A percentile compares a stretch with the other conserved stretches of the same genome.
These are phyloP conservation scores for Athelia psychrophila DNA, from an alignment of 1,284 basidiomycete genomes.

Conservation along the genomic window DNA sequence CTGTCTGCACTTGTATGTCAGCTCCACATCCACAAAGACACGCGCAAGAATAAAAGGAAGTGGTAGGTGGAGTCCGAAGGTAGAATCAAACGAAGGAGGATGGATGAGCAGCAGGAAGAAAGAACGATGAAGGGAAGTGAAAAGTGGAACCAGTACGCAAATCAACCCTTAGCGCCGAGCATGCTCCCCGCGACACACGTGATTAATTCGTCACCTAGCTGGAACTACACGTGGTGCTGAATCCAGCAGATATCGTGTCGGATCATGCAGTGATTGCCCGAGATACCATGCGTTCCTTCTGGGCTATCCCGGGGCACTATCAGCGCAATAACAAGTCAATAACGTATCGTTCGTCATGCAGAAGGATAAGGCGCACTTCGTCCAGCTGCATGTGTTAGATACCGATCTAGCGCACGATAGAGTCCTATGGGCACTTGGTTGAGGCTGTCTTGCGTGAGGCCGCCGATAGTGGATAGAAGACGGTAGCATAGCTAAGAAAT, in stretches of 20 bases:
- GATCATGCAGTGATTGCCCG: constrained; percentile 40
- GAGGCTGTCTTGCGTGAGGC: constrained; percentile 59
- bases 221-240: constrained; percentile 46
- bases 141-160: constrained; percentile 37
- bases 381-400: constrained; percentile 46
- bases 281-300: constrained; percentile 59
- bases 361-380: constrained; percentile 48
- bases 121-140: background rate
- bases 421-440: constrained; percentile 51
- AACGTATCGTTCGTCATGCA: constrained; percentile 60
- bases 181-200: constrained; percentile 60
- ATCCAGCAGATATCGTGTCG: constrained; percentile 59
- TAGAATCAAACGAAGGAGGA: no score
- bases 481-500: no score
- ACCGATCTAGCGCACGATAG: constrained; percentile 52
- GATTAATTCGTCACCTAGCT: constrained; percentile 50
- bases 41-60: background rate
- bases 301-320: constrained; percentile 58
- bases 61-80: no score
- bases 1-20: background rate
- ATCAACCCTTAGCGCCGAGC: constrained; percentile 65
- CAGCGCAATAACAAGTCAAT: constrained; percentile 52
- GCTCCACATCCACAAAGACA: background rate
- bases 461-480: no score
- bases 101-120: no score